Percentiles rank a stretch among this genome's conserved stretches.
Conservation (phyloP, 768 basidiomycete genomes). For the Mycena maculata region DNA sequence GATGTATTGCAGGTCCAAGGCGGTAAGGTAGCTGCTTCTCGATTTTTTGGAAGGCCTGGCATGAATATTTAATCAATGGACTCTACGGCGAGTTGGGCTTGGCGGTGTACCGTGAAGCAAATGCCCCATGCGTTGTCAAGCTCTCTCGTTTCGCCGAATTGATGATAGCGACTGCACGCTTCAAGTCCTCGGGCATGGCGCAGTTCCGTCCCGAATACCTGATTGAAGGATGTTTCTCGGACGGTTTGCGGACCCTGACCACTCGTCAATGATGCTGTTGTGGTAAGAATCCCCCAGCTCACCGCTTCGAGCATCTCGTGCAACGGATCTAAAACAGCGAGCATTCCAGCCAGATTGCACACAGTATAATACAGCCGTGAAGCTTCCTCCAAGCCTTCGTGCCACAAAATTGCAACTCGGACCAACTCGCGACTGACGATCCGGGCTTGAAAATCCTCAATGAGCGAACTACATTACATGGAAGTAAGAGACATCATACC, state of each 20-base stretch:
- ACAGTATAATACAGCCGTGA: constrained; percentile 97
- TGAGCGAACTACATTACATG: too few relatives aligned
- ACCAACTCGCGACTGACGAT: constrained; percentile 95
- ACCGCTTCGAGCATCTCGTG: constrained; percentile 95
- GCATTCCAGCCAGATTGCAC: constrained; percentile 97
- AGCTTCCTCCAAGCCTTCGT: constrained; percentile 97
- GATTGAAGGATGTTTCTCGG: constrained; percentile 93
- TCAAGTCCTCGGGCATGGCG: constrained; percentile 94
- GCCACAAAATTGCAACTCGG: constrained; percentile 98
- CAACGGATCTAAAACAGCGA: constrained; percentile 89
- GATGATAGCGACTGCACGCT: constrained; percentile 87
- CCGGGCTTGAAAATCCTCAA: constrained; percentile 68
- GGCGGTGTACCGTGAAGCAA: constrained; percentile 86
- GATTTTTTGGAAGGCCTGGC: constrained; percentile 97
- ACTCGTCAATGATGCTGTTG: not conserved
- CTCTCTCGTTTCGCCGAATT: constrained; percentile 88
- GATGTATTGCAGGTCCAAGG: constrained; percentile 96
- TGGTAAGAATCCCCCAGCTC: constrained; percentile 37
- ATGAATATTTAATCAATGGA: too few relatives aligned
- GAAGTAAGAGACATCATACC: constrained; percentile 50
- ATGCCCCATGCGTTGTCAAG: constrained; percentile 99
- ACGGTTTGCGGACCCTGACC: constrained; percentile 94
- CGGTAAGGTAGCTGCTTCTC: constrained; percentile 95
- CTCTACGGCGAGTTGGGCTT: too few relatives aligned
- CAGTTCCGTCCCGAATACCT: constrained; percentile 93